Evolutionary conservation across 2,329 filamentous ascomycete species (phyloP).

Genomic region (Alternaria sp.): DNA sequence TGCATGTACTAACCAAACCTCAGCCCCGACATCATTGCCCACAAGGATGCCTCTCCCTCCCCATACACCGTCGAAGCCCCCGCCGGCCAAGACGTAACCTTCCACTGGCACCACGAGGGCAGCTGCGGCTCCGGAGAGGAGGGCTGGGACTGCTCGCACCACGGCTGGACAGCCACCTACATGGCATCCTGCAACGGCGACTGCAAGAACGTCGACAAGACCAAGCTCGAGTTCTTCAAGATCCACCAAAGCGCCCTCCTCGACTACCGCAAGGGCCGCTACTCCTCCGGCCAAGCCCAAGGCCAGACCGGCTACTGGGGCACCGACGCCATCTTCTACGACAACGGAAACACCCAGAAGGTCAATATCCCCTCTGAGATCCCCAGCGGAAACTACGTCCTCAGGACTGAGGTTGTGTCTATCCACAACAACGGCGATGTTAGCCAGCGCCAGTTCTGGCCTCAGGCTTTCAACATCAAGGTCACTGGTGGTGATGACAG

Average conservation of each 20-base stretch:
- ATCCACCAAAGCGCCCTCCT: constrained; percentile 38
- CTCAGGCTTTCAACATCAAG: constrained; percentile 45
- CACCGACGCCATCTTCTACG: constrained; percentile 45
- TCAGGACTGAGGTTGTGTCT: constrained; percentile 43
- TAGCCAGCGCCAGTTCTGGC: constrained; percentile 43
- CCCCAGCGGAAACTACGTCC: constrained; percentile 44
- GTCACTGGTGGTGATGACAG: constrained; percentile 38
- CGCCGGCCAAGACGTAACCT: constrained; percentile 39
- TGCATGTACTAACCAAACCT: not conserved
- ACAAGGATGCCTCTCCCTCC: constrained; percentile 37
- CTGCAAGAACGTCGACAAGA: constrained; percentile 40
- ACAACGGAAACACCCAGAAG: constrained; percentile 38
- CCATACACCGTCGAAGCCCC: constrained; percentile 36
- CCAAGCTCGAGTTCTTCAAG: constrained; percentile 43
- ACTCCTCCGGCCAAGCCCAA: constrained; percentile 22
- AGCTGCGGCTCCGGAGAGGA: constrained; percentile 30
- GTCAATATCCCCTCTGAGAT: constrained; percentile 42
- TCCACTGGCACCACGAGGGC: constrained; percentile 41
- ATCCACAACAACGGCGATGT: constrained; percentile 45
- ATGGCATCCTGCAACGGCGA: constrained; percentile 44
- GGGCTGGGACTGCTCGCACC: constrained; percentile 44
- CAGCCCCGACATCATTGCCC: constrained; percentile 39
- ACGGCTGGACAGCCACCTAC: constrained; percentile 42
- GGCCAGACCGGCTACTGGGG: constrained; percentile 41
- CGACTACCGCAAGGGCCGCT: constrained; percentile 38